phyloP scores from a whole-genome alignment of 345 rosid species.

The Arabidopsis suecica region DNA sequence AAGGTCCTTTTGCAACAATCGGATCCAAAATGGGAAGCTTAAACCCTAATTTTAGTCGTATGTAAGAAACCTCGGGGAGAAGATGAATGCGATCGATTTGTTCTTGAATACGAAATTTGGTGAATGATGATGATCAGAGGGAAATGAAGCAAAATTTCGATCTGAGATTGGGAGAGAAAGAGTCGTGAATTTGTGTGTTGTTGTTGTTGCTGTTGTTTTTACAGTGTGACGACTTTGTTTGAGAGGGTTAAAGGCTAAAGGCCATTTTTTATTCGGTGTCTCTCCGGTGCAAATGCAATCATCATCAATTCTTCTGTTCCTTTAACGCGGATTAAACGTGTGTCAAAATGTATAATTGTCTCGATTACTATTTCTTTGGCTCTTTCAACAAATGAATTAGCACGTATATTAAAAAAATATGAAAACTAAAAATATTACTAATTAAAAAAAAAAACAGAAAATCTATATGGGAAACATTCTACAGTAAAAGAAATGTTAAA shows the following conservation, averaged over 20 bases:
- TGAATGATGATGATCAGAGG: not conserved
- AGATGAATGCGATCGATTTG: constrained; percentile 14
- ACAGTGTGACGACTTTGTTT: constrained; percentile 35
- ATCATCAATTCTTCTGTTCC: not conserved
- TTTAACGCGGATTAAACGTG: not conserved
- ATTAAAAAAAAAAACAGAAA: too few species aligned
- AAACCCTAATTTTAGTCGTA: constrained; percentile 46
- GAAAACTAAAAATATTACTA: too few species aligned
- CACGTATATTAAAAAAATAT: too few species aligned
- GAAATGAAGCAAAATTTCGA: not conserved
- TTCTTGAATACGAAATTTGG: not conserved
- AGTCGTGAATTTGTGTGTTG: constrained; percentile 29
- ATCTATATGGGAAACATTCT: too few species aligned
- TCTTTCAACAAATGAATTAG: not conserved
- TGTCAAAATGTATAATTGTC: not conserved
- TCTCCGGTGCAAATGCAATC: constrained; percentile 17
- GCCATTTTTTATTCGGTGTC: constrained; percentile 29
- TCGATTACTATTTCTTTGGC: constrained; percentile 16
- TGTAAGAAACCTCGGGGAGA: not conserved
- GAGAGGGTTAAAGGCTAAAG: constrained; percentile 21
- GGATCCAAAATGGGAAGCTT: constrained; percentile 28
- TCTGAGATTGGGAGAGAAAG: constrained; percentile 32
- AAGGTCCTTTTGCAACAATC: not conserved
- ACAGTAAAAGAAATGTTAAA: too few species aligned
- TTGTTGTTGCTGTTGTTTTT: not conserved